phyloP scores from a whole-genome alignment of 164 flowering plant species.

The Houttuynia cordata region DNA sequence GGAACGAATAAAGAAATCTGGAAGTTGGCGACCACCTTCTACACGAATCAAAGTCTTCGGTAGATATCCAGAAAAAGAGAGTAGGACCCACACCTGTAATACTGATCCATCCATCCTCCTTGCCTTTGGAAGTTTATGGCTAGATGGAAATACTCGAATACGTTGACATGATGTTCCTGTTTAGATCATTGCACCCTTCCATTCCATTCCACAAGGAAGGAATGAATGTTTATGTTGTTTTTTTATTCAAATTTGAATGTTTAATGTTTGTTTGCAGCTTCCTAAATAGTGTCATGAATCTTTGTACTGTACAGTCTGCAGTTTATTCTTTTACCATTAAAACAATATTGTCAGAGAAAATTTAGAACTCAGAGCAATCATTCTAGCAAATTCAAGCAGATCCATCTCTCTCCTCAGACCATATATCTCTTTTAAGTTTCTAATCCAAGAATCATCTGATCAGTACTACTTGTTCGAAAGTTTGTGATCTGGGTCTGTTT shows the following conservation, averaged over 20 bases:
- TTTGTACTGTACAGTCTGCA: constrained; percentile 5
- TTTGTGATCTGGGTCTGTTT: constrained; percentile 7
- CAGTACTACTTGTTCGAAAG: too few species aligned
- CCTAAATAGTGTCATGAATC: not conserved
- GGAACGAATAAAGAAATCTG: not conserved
- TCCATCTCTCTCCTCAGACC: constrained; percentile 11
- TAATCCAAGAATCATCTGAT: constrained; percentile 21
- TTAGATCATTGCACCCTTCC: constrained; percentile 11
- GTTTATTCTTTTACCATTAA: constrained; percentile 6
- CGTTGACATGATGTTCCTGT: not conserved
- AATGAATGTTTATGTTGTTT: too few species aligned
- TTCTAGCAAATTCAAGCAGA: constrained; percentile 13
- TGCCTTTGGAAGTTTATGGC: too few species aligned
- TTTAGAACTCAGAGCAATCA: constrained; percentile 9
- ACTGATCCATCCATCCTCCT: not conserved
- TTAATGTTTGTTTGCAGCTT: not conserved
- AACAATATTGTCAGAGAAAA: constrained; percentile 10
- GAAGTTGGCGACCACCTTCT: not conserved
- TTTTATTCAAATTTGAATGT: too few species aligned
- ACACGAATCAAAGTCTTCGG: not conserved
- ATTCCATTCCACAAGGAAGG: constrained; percentile 7
- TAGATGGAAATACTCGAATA: too few species aligned
- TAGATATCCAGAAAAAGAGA: not conserved
- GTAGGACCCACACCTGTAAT: constrained; percentile 1
- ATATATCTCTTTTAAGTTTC: constrained; percentile 24